These are phyloP conservation scores for Allium sativum DNA, from an alignment of 106 monocot genomes.

Conservation along the genomic window DNA sequence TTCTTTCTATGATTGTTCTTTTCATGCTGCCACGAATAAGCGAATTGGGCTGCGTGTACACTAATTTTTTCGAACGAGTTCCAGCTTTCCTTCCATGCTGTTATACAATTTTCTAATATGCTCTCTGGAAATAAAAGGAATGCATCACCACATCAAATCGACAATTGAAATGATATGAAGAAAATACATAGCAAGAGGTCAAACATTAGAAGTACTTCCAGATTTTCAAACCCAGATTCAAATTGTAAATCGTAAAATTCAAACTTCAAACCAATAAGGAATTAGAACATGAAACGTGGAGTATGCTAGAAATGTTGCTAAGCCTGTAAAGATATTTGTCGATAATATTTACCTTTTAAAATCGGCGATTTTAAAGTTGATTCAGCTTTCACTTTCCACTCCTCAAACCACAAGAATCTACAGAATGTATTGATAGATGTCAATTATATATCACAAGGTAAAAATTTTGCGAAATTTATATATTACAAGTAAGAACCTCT, in stretches of 20 bases:
- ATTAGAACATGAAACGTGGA: too few species aligned
- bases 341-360: too few species aligned
- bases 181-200: not conserved
- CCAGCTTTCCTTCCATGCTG: constrained; percentile 51
- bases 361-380: constrained; percentile 5
- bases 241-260: too few species aligned
- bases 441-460: not conserved
- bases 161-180: too few species aligned
- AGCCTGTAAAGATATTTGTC: too few species aligned
- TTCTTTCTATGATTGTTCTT: constrained; percentile 58
- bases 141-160: not conserved
- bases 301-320: too few species aligned
- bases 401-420: constrained; percentile 54
- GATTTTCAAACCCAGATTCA: too few species aligned
- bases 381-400: constrained; percentile 50
- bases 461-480: not conserved
- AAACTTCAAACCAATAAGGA: too few species aligned
- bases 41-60: constrained; percentile 39
- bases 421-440: not conserved
- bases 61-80: constrained; percentile 49
- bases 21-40: constrained; percentile 44
- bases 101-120: constrained; percentile 13
- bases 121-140: constrained; percentile 5
- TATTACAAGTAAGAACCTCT: constrained; percentile 34
- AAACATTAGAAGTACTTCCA: constrained; percentile 3